phyloP scores from a whole-genome alignment of 2,329 filamentous ascomycete species.

The Didymella exigua region DNA sequence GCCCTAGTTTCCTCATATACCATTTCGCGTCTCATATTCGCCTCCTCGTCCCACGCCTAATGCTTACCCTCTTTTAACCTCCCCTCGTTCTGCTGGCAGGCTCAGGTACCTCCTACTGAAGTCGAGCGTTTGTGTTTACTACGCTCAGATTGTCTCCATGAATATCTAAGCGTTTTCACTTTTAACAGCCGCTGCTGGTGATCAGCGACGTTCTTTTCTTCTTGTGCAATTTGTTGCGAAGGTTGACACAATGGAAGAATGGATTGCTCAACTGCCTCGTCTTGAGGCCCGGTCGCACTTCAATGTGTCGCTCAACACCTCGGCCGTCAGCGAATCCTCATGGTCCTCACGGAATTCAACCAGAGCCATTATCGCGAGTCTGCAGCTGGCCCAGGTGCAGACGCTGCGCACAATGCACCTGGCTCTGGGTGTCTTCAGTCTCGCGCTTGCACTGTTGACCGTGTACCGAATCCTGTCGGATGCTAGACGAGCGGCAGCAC shows the following conservation, averaged over 20 bases:
- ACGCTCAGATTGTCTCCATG: conserved; percentile 45
- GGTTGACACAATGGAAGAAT: conserved; percentile 48
- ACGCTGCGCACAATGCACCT: conserved; percentile 49
- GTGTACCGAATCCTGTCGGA: conserved; percentile 48
- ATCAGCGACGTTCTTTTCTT: conserved; percentile 44
- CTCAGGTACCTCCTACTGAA: conserved; percentile 45
- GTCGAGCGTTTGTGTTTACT: conserved; percentile 46
- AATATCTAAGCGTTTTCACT: conserved; percentile 41
- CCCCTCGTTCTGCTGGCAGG: conserved; percentile 49
- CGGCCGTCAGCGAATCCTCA: conserved; percentile 33
- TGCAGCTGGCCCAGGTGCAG: conserved; percentile 47
- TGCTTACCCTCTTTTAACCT: conserved; percentile 46
- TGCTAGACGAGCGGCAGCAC: conserved; percentile 42
- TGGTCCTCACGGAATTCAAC: conserved; percentile 42
- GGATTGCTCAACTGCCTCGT: conserved; percentile 37
- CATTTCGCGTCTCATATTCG: conserved; percentile 47
- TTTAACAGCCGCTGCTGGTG: conserved; percentile 49
- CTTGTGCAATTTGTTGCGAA: conserved; percentile 36
- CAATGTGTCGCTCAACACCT: conserved; percentile 46
- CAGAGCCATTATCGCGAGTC: conserved; percentile 39
- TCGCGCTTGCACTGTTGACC: conserved; percentile 43
- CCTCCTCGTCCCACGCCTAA: conserved; percentile 45
- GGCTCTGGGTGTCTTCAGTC: conserved; percentile 47
- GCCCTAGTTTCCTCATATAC: conserved; percentile 47
- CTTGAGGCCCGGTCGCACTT: conserved; percentile 47